These are phyloP conservation scores for Candida freyschussii DNA, from an alignment of 1,139 yeast genomes.

Conservation along the genomic window DNA sequence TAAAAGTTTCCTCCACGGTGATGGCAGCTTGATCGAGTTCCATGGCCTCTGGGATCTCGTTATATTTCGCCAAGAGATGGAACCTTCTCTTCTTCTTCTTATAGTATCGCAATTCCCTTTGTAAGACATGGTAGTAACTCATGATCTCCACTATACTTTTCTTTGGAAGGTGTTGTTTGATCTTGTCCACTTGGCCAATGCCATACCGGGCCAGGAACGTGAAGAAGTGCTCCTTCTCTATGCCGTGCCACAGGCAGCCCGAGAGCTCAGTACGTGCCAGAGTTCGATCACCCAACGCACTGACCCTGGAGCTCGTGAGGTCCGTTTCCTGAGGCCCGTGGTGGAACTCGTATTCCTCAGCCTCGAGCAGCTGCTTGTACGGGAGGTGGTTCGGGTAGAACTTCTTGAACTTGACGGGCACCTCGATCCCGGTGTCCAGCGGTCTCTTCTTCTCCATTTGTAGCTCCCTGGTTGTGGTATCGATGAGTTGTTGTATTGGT, in stretches of 20 bases:
- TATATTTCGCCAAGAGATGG: slow-evolving; percentile 26
- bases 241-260: slow-evolving; percentile 10
- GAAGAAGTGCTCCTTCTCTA: slow-evolving; percentile 31
- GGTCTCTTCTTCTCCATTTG: too few species aligned
- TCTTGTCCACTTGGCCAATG: slow-evolving; percentile 34
- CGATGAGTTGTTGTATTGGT: too few species aligned
- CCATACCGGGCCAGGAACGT: slow-evolving; percentile 34
- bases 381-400: too few species aligned
- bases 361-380: slow-evolving; percentile 1
- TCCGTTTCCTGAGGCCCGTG: slow-evolving; percentile 1
- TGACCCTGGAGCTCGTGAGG: neutral
- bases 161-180: slow-evolving; percentile 29
- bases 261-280: neutral
- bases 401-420: too few species aligned
- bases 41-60: slow-evolving; percentile 39
- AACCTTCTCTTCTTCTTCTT: slow-evolving; percentile 21
- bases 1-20: slow-evolving; percentile 37
- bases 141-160: slow-evolving; percentile 36
- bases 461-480: too few species aligned
- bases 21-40: slow-evolving; percentile 39
- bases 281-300: neutral
- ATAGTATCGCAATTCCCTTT: slow-evolving; percentile 21
- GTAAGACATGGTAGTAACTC: slow-evolving; percentile 33
- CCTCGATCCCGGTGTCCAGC: too few species aligned
- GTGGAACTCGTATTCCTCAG: slow-evolving; percentile 3